Evolutionary conservation across 2,329 filamentous ascomycete genomes (phyloP), one percentile per base, ranked within the genome.

Genomic region (Fusarium keratoplasticum): DNA sequence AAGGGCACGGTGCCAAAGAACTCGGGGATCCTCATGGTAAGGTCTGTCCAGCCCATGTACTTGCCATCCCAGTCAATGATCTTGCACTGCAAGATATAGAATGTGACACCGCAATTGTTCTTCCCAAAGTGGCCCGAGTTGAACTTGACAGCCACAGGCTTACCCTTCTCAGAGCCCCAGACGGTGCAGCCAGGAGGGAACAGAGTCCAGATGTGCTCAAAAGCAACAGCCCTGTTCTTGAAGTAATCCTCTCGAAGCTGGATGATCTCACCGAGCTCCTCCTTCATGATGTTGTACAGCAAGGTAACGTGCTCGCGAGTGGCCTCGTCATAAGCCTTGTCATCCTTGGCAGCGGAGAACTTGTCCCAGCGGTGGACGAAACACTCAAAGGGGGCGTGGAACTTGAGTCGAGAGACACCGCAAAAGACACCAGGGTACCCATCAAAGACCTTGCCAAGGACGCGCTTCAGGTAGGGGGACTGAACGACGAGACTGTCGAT

Each of bases 321-420:
- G 20, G 66, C 35, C 1, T 74, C 75, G 18, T 90, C 87, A 36
- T 84, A 80, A 2, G 82, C 77, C 9, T 84, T 75, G 35, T 84
- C 82, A 11, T 86, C 77, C 50, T 84, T 81, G 27, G 85, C 84
- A 5, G 82, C 78, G 11, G 79, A 74, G 40, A 91, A 84, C 8
- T 82, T 76, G 2, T 85, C 82, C 90, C 91, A 94, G 35, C 91
- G 87, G 80, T 94, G 91, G 44, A 93, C 89, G 58, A 94, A 89
- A 0, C 89, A 89, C 73, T 88, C 83, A 70, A 93, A 93, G 0
- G 89, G 90, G 0, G 87, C 87, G 9, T 82, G 79, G 69, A 94
- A 92, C 64, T 89, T 88, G 2, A 93, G 83, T 2, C 89, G 86
- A n/a, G 89, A 85, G 29, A 93, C 82, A 13, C 85, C 86, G 36